phyloP scores from a whole-genome alignment of 2,329 filamentous ascomycete species.

The Ascochyta fabae region DNA sequence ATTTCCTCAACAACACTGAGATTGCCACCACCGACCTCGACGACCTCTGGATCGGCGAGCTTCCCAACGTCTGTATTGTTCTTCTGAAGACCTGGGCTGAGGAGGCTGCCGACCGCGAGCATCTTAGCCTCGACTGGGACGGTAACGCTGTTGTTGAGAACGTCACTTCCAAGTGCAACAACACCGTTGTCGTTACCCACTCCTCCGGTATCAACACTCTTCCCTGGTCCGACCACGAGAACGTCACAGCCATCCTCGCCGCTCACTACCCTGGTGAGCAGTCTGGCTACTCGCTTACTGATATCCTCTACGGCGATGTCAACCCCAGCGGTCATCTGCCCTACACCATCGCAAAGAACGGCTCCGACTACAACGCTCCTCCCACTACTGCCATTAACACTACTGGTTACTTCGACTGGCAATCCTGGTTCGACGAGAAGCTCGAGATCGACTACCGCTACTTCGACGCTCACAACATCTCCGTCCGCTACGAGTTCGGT shows the following conservation, averaged over 20 bases:
- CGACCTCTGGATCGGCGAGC: conserved; percentile 33
- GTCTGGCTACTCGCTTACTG: conserved; percentile 49
- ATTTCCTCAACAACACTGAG: conserved; percentile 53
- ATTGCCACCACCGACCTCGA: conserved; percentile 41
- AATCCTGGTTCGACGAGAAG: conserved; percentile 61
- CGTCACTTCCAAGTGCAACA: conserved; percentile 56
- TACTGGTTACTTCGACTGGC: conserved; percentile 52
- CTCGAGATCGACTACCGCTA: conserved; percentile 81
- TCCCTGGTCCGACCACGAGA: conserved; percentile 51
- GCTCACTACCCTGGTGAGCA: conserved; percentile 54
- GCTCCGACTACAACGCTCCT: conserved; percentile 68
- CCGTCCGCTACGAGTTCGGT: conserved; percentile 80
- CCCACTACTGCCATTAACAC: conserved; percentile 50
- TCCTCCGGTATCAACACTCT: conserved; percentile 52
- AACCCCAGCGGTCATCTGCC: conserved; percentile 83
- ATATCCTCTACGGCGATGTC: conserved; percentile 72
- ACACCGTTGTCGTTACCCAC: conserved; percentile 59
- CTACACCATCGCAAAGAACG: conserved; percentile 79
- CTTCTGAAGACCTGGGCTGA: conserved; percentile 63
- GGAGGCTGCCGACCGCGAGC: conserved; percentile 53
- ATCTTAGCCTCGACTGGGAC: conserved; percentile 53
- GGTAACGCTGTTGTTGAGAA: conserved; percentile 51
- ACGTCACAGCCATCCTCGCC: conserved; percentile 52
- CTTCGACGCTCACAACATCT: conserved; percentile 70
- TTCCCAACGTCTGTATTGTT: conserved; percentile 60